Percentiles rank a stretch among this genome's conserved stretches.
phyloP scores from a whole-genome alignment of 768 basidiomycete genomes.

The Leccinellum rugosiceps region DNA sequence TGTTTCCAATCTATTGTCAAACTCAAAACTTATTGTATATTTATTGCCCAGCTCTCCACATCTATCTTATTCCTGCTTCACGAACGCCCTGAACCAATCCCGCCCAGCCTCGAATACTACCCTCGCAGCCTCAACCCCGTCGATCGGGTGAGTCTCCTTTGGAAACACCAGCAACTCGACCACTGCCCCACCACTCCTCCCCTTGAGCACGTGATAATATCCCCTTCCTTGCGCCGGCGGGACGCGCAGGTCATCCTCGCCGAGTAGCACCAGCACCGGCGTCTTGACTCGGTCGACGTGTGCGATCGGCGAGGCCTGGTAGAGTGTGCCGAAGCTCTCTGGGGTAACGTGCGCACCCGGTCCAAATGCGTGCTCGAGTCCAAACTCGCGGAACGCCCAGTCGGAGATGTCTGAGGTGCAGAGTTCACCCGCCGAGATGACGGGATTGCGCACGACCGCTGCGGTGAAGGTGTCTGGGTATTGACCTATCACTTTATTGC shows the following conservation, averaged over 20 bases:
- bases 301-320: constrained; percentile 53
- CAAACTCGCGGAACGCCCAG: constrained; percentile 51
- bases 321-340: constrained; percentile 41
- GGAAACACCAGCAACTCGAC: constrained; percentile 62
- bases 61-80: background rate
- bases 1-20: no score
- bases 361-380: constrained; percentile 28
- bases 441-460: constrained; percentile 65
- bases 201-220: constrained; percentile 67
- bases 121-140: constrained; percentile 59
- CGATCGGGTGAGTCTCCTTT: constrained; percentile 60
- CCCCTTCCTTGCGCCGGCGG: constrained; percentile 58
- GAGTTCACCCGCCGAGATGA: constrained; percentile 58
- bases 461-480: constrained; percentile 61
- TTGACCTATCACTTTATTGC: constrained; percentile 53
- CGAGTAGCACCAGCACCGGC: constrained; percentile 58
- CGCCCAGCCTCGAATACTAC: constrained; percentile 49
- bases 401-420: constrained; percentile 64
- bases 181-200: constrained; percentile 24
- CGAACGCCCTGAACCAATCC: constrained; percentile 45
- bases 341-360: constrained; percentile 41
- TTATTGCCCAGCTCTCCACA: no score
- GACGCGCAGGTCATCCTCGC: constrained; percentile 59
- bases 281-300: constrained; percentile 48
- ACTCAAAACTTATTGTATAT: no score